phyloP scores from a whole-genome alignment of 1,139 yeast genomes.

The Hansenula anomala region DNA sequence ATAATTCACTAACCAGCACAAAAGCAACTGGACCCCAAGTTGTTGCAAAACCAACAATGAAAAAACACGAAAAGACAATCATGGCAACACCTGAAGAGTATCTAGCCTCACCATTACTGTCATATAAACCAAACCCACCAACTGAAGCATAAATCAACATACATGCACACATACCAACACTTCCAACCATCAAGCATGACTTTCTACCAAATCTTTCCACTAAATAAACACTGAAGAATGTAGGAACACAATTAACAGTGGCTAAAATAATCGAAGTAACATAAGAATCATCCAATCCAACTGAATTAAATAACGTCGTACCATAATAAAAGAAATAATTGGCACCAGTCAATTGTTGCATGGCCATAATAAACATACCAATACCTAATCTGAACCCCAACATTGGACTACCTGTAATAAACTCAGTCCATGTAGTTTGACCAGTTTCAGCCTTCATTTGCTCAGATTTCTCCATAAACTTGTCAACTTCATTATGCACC shows the following conservation, averaged over 20 bases:
- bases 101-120: conserved; percentile 9
- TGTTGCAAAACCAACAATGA: conserved; percentile 43
- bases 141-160: conserved; percentile 33
- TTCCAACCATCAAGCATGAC: conserved; percentile 34
- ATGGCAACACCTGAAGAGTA: conserved; percentile 41
- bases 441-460: conserved; percentile 43
- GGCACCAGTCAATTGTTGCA: conserved; percentile 45
- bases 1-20: conserved; percentile 42
- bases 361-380: conserved; percentile 41
- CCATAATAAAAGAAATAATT: conserved; percentile 44
- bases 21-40: conserved; percentile 53
- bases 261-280: conserved; percentile 43
- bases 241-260: conserved; percentile 44
- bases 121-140: conserved; percentile 33
- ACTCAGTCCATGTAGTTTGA: background rate
- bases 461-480: conserved; percentile 56
- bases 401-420: conserved; percentile 44
- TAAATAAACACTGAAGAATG: conserved; percentile 40
- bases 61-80: conserved; percentile 46
- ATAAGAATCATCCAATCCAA: conserved; percentile 32
- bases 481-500: conserved; percentile 38
- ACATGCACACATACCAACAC: conserved; percentile 34
- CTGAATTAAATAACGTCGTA: conserved; percentile 37
- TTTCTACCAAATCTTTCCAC: conserved; percentile 44
- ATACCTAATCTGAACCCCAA: conserved; percentile 36